These are phyloP conservation scores for Aphanomyces invadans DNA, from an alignment of 352 stramenopile species.

Conservation along the genomic window DNA sequence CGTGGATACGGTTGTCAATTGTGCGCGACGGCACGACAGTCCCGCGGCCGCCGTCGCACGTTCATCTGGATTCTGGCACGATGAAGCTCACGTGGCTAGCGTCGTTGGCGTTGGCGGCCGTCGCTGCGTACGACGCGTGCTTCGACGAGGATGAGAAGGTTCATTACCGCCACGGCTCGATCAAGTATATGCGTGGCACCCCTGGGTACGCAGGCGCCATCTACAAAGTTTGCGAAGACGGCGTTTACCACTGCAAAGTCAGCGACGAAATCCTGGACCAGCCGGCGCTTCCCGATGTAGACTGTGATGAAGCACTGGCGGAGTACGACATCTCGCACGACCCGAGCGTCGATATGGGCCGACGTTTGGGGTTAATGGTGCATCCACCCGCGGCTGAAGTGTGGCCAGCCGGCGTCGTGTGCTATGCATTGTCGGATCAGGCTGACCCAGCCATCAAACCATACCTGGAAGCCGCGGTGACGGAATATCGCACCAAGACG, in stretches of 20 bases:
- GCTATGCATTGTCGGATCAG: background rate
- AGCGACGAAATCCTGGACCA: slow-evolving; percentile 9
- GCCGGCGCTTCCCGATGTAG: background rate
- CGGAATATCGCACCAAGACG: slow-evolving; percentile 8
- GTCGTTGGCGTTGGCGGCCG: background rate
- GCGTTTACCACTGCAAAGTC: background rate
- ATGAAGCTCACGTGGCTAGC: background rate
- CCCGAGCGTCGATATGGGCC: background rate
- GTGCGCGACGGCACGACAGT: too few species aligned
- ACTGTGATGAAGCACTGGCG: slow-evolving; percentile 7
- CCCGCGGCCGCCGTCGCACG: background rate
- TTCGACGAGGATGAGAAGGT: background rate
- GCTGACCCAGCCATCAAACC: background rate
- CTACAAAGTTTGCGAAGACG: slow-evolving; percentile 13
- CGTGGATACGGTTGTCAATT: background rate
- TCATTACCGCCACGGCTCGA: background rate
- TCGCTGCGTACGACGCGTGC: background rate
- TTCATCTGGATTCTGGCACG: background rate
- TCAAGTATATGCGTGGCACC: background rate
- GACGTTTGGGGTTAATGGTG: slow-evolving; percentile 8
- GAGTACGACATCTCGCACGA: background rate
- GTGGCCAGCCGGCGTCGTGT: slow-evolving; percentile 6
- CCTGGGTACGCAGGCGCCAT: slow-evolving; percentile 6
- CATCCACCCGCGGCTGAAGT: background rate
- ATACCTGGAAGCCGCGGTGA: background rate